Base-by-base conservation (phyloP, 371 early-diverging fungal genomes). In the Zopfochytrium polystomum region DNA sequence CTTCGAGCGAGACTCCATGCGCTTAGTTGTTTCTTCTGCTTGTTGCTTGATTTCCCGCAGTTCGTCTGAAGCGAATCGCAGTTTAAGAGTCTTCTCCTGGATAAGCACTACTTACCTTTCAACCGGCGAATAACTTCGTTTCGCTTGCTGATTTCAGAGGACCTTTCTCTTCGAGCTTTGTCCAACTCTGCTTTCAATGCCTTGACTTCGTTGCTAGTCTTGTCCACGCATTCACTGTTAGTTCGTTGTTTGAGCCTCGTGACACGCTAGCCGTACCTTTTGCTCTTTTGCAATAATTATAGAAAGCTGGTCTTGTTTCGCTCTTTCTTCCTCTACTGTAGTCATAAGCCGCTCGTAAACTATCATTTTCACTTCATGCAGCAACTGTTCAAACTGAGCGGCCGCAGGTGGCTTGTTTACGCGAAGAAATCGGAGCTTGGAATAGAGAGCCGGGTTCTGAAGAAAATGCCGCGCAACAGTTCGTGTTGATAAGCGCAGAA, bases 121-220 rank as follows among this genome's bases (percentile, higher is more conserved):
- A 81, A 66, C 30, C 72, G 52, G n/a, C 77, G 70, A 34, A 81
- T 79, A 51, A 69, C 55, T 48, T 81, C 82, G 45, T 80, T 81
- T 45, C 70, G 72, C 46, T 72, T 75, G 63, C 70, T 79, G 52
- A 81, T 71, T 52, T 81, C 78, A 9, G 52, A 52, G 5, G 54
- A 55, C 29, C 82, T 60, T 46, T 80, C 78, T 34, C 65, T 65
- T 48, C 70, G 74, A 9, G 82, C 80, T 60, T 72, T 77, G 27
- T 78, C 80, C 13, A 79, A 66, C 60, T 77, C 77, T 48, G 73
- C 77, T 33, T 66, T 58, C 34, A 81, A 55, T 2, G 60, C 27
- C 18, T 63, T 53, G 1, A 78, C 79, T 45, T 81, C 82, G 27
- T 66, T 75, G 58, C 71, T 75, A 1, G 78, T 76, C 79, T 80